Conservation (phyloP, 2,329 filamentous ascomycete species). For the Pseudopithomyces chartarum region DNA sequence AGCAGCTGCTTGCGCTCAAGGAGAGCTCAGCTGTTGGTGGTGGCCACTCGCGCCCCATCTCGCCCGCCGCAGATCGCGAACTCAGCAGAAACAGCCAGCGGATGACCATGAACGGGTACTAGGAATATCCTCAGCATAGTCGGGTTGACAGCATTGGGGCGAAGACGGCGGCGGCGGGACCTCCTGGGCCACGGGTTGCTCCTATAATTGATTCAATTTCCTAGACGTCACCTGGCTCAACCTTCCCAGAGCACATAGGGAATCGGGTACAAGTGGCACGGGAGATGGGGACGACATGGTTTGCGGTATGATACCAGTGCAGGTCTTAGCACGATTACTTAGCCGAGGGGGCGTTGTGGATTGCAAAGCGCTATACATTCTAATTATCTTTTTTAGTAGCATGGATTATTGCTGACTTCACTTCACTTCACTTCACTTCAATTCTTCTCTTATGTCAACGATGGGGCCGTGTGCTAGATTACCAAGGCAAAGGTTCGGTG, state of each 20-base stretch:
- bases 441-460: slow-evolving; percentile 38
- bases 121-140: slow-evolving; percentile 49
- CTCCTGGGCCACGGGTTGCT: slow-evolving; percentile 12
- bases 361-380: slow-evolving; percentile 23
- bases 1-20: slow-evolving; percentile 97
- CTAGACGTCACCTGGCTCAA: slow-evolving; percentile 13
- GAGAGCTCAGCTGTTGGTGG: slow-evolving; percentile 86
- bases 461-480: slow-evolving; percentile 24
- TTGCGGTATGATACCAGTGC: slow-evolving; percentile 47
- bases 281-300: slow-evolving; percentile 8
- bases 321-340: slow-evolving; percentile 36
- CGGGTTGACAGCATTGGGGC: slow-evolving; percentile 37
- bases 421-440: slow-evolving; percentile 32
- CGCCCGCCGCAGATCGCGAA: slow-evolving; percentile 90
- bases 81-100: slow-evolving; percentile 96
- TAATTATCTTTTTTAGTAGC: slow-evolving; percentile 45
- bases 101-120: slow-evolving; percentile 99
- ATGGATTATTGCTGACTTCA: slow-evolving; percentile 26
- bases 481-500: slow-evolving; percentile 8
- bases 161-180: slow-evolving; percentile 25
- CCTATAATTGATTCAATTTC: slow-evolving; percentile 30
- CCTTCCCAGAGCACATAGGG: not conserved
- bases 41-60: slow-evolving; percentile 88
- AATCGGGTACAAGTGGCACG: not conserved
- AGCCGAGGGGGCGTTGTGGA: slow-evolving; percentile 14